Evolutionary conservation across 208 protist species (phyloP), one percentile per base, ranked within the genome.

Genomic region (Trichomonas gallinae): DNA sequence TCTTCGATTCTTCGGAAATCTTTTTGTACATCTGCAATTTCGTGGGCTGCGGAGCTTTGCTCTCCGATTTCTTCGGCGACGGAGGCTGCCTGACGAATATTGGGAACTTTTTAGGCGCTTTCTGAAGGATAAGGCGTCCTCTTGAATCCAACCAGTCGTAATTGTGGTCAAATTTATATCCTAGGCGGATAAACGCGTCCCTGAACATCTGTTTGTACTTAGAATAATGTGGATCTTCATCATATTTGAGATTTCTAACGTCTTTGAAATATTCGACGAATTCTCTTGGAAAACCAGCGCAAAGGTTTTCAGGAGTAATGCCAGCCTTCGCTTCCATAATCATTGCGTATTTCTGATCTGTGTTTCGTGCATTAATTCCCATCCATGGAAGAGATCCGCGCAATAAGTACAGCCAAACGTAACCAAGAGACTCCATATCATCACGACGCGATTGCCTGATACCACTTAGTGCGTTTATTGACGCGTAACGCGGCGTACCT

Each of bases 331-430:
- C 36, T 46, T 72, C 45, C 11, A 34, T 38, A 31, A 96, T 96
- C 23, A 23, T 44, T 23, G 63, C 36, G 23, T 96, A 96, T 34
- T 96, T 96, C 9, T 96, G 49, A 42, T 96, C 63, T 21, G 23
- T 31, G 15, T 63, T 44, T 82, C 26, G 3, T 13, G 31, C 93
- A 44, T 72, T 98, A 10, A 99, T 97, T 0, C 98, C 99, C 98
- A 99, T 99, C 99, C 99, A 99, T 63, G 99, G 99, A 63, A 99
- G 97, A 48, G 97, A 98, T 40, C 99, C 99, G 42, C 98, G 98
- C 45, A 99, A 97, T 97, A 99, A 99, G 97, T 99, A 99, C 97
- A 99, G 98, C 36, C 99, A 97, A 46, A 99, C 98, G 97, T 99
- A 99, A 85, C 99, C 99, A 36, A 99, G 98, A 31, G 98, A 98